Base-by-base conservation (phyloP, 495 filamentous ascomycete genomes). In the Penicillium atrosanguineum region DNA sequence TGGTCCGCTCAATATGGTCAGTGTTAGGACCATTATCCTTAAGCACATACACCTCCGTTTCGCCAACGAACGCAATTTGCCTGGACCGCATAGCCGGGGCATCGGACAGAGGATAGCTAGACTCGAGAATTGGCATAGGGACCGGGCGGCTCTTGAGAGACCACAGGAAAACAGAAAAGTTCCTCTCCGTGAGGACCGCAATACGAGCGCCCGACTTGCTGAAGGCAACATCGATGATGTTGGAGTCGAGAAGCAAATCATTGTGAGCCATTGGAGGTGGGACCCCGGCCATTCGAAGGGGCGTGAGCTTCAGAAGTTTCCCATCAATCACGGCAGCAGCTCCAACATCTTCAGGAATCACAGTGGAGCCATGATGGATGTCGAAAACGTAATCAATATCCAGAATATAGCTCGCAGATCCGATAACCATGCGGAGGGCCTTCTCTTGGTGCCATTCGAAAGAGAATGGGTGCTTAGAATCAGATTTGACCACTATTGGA, bases 241-340 rank as follows among this genome's bases (percentile, higher is more conserved):
- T 86, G 4, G 79, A 79, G 38, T 79, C 75, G 26, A 90, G 63
- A 20, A 72, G 56, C 44, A 97, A 60, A 55, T 95, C 90, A 60
- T 85, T 84, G 49, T 92, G 77, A 15, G 92, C 83, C 90, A 97
- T 96, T 29, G 94, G 94, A 34, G 94, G 94, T 37, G 94, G 94
- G 15, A 95, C 80, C 59, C 93, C 96, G 38, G 90, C 86, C 44
- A 85, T 74, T 53, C 88, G 78, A 61, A 97, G 77, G 5, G 95
- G 89, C 6, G 94, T 97, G 45, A 97, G 68, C 64, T 95, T 95
- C 49, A 97, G 75, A 19, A 60, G 79, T 65, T 72, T 81, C 44
- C 92, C 92, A 71, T 97, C 92, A 38, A 96, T 83, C n/a, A 96
- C 91, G 23, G 85, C 90, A 45, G 93, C 84, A 21, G 86, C 76